Conservation (phyloP, 2,329 filamentous ascomycete genomes). For the Orbilia blumenaviensis region DNA sequence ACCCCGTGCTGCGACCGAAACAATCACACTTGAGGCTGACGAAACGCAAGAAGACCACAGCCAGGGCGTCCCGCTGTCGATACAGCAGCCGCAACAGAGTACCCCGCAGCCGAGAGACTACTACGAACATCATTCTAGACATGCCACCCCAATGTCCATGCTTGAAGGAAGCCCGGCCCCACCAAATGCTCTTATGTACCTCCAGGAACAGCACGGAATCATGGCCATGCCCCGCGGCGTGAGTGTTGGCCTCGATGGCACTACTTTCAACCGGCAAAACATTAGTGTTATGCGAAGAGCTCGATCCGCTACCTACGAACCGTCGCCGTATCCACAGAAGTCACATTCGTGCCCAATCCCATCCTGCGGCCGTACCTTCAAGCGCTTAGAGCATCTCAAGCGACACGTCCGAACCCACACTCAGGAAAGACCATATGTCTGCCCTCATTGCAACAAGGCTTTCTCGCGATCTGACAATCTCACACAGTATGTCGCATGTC, state of each 20-base stretch:
- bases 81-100: constrained; percentile 61
- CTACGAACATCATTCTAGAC: constrained; percentile 78
- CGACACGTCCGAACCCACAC: constrained; percentile 99
- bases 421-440: constrained; percentile 97
- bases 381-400: constrained; percentile 98
- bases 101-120: constrained; percentile 81
- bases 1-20: constrained; percentile 81
- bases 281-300: constrained; percentile 82
- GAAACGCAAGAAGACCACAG: constrained; percentile 54
- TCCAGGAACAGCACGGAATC: constrained; percentile 67
- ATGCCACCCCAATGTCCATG: constrained; percentile 82
- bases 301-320: constrained; percentile 94
- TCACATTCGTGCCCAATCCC: constrained; percentile 99
- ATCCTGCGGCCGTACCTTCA: constrained; percentile 95
- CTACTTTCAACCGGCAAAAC: constrained; percentile 71
- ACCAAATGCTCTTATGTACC: constrained; percentile 73
- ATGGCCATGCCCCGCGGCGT: constrained; percentile 63
- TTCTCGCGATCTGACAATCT: constrained; percentile 99
- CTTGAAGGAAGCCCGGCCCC: constrained; percentile 82
- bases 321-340: constrained; percentile 95
- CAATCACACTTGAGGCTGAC: constrained; percentile 64
- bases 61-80: constrained; percentile 48
- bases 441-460: constrained; percentile 96
- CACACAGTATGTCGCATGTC: constrained; percentile 76
- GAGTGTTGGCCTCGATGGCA: constrained; percentile 62